phyloP scores from a whole-genome alignment of 768 basidiomycete genomes.

The Leucocoprinus leucothites region DNA sequence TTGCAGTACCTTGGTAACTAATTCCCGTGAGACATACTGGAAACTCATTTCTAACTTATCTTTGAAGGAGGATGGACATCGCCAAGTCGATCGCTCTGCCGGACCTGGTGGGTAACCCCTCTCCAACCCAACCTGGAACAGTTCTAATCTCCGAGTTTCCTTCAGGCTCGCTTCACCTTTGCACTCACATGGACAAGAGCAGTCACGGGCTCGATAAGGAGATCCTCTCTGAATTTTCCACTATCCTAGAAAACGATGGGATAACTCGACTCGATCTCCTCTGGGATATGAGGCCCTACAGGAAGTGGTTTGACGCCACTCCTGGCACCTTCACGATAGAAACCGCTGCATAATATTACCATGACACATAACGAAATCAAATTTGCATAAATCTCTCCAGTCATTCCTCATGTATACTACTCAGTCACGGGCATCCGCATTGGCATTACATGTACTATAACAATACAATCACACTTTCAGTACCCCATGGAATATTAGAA shows the following conservation, averaged over 20 bases:
- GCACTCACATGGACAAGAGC: neutral
- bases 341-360: neutral
- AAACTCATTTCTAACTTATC: neutral
- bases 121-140: neutral
- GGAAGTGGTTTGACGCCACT: neutral
- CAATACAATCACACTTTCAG: no score
- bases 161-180: conserved; percentile 1
- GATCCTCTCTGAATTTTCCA: neutral
- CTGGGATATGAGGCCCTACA: neutral
- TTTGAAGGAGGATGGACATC: neutral
- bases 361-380: no score
- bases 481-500: no score
- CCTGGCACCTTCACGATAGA: neutral
- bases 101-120: neutral
- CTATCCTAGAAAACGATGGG: neutral
- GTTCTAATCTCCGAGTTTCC: neutral
- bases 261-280: conserved; percentile 3
- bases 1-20: neutral
- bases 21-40: no score
- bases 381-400: no score
- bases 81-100: neutral
- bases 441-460: no score
- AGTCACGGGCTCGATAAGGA: neutral
- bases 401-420: no score
- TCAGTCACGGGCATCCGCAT: no score